These are phyloP conservation scores for Trichoderma endophyticum DNA, from an alignment of 2,329 filamentous ascomycete species.

Conservation along the genomic window DNA sequence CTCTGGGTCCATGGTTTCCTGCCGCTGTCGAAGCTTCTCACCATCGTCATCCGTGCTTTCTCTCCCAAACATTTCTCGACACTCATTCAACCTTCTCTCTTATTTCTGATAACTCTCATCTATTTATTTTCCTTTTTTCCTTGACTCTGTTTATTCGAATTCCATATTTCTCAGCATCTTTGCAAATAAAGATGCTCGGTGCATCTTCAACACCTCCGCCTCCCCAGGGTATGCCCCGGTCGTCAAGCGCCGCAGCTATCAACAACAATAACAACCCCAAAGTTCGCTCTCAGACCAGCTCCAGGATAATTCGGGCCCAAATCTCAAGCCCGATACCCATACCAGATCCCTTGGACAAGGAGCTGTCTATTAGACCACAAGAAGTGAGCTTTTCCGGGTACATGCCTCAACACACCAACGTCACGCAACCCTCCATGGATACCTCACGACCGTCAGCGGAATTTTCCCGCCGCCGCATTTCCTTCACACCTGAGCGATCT, in stretches of 20 bases:
- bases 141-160: background rate
- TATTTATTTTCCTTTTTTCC: background rate
- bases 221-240: conserved; percentile 6
- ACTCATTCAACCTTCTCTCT: conserved; percentile 9
- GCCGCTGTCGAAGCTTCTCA: background rate
- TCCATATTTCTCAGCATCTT: background rate
- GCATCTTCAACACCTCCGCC: conserved; percentile 9
- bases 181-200: conserved; percentile 7
- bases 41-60: background rate
- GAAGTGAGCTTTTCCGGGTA: background rate
- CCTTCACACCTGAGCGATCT: conserved; percentile 4
- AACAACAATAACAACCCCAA: background rate
- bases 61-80: background rate
- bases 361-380: conserved; percentile 45
- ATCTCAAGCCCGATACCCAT: conserved; percentile 63
- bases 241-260: conserved; percentile 8
- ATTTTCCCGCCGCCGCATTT: conserved; percentile 1
- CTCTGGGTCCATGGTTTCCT: background rate
- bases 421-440: background rate
- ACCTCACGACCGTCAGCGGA: background rate
- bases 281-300: conserved; percentile 2
- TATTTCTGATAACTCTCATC: background rate
- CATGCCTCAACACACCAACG: background rate
- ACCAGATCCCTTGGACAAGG: conserved; percentile 46
- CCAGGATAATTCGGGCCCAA: conserved; percentile 53